Evolutionary conservation across 495 filamentous ascomycete species (phyloP).

Genomic region (Lasiosphaeria hispida): DNA sequence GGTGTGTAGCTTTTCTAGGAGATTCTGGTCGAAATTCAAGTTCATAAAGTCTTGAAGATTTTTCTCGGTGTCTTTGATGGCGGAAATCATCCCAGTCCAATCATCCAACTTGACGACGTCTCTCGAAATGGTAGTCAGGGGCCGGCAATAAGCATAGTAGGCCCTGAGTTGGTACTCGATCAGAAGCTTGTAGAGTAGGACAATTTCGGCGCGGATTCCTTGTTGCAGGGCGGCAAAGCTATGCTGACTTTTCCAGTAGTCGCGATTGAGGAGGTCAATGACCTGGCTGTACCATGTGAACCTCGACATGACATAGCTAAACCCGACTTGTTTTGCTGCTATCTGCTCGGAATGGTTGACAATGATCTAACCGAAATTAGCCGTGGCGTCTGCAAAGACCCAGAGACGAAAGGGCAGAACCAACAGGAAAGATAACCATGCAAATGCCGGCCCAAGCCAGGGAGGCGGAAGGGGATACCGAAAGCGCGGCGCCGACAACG

Average conservation of each 20-base stretch:
- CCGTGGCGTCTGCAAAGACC: not conserved
- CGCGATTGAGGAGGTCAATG: conserved; percentile 20
- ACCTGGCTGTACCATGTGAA: conserved; percentile 22
- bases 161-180: conserved; percentile 24
- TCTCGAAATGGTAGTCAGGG: conserved; percentile 11
- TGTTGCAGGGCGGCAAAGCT: conserved; percentile 11
- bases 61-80: conserved; percentile 17
- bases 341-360: conserved; percentile 26
- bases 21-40: conserved; percentile 22
- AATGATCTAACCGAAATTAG: conserved; percentile 9
- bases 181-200: conserved; percentile 19
- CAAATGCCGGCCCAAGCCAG: conserved; percentile 23
- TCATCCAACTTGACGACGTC: conserved; percentile 26
- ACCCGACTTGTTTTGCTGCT: conserved; percentile 18
- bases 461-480: conserved; percentile 15
- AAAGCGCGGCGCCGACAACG: conserved; percentile 4
- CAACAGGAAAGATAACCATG: conserved; percentile 19
- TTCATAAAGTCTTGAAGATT: conserved; percentile 21
- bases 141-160: conserved; percentile 23
- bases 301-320: conserved; percentile 27
- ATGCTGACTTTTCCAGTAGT: conserved; percentile 23
- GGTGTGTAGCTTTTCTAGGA: conserved; percentile 22
- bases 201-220: conserved; percentile 15
- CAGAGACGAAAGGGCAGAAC: not conserved
- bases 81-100: conserved; percentile 20